A percentile compares a stretch with the other conserved stretches of the same genome.
Conservation (phyloP, 179 eudicot species). For the Beta lomatogona region DNA sequence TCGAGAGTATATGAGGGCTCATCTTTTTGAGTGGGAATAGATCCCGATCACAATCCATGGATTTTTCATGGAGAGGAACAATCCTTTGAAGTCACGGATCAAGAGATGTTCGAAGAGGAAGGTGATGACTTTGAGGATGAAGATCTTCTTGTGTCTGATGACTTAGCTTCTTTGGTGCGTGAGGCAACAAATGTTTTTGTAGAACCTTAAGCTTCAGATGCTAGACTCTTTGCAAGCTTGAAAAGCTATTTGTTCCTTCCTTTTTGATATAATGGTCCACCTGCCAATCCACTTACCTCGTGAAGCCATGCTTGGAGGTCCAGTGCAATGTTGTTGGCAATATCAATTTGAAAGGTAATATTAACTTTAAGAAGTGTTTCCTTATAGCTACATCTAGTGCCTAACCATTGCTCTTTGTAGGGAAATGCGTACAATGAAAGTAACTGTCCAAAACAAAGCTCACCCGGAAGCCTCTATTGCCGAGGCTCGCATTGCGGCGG, state of each 20-base stretch:
- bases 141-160: background rate
- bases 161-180: background rate
- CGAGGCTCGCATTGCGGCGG: background rate
- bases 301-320: background rate
- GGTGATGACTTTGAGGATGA: background rate
- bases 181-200: background rate
- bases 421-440: background rate
- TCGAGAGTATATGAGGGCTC: background rate
- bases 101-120: background rate
- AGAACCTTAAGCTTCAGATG: background rate
- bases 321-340: background rate
- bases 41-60: background rate
- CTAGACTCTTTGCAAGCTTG: background rate
- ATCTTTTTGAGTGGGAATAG: background rate
- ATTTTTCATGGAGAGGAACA: background rate
- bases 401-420: background rate
- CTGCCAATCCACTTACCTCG: background rate
- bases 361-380: too few species aligned
- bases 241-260: background rate
- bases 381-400: too few species aligned
- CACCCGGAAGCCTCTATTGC: background rate
- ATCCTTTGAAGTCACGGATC: background rate
- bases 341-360: background rate
- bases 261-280: background rate
- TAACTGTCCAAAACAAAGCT: background rate